Percentiles rank a stretch among this genome's conserved stretches.
Evolutionary conservation across 345 rosid species (phyloP).

Genomic region (Abelmoschus esculentus): DNA sequence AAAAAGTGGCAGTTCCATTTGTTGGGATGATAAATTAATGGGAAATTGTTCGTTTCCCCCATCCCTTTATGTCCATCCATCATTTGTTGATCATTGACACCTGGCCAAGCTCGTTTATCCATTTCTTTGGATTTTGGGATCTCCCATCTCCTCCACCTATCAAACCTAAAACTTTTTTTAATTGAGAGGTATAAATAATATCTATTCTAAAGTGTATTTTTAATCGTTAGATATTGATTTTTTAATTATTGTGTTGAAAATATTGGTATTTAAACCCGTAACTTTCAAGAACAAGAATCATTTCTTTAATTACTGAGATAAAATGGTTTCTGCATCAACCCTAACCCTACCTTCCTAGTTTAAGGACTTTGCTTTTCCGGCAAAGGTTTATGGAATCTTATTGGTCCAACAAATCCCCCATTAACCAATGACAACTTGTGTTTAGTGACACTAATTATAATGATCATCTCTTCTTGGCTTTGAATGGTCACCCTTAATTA

Average conservation of each 20-base stretch:
- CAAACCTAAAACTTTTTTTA: too few species aligned
- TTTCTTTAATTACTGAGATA: too few species aligned
- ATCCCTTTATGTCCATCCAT: background rate
- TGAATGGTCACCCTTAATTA: background rate
- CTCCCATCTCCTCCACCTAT: background rate
- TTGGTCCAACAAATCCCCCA: slow-evolving; percentile 16
- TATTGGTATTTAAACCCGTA: too few species aligned
- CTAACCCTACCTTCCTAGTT: background rate
- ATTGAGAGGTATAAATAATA: too few species aligned
- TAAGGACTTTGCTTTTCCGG: background rate
- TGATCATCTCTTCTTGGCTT: slow-evolving; percentile 3
- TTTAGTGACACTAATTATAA: slow-evolving; percentile 6
- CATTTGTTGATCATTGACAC: slow-evolving; percentile 29
- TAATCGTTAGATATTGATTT: too few species aligned
- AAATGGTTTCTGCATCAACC: background rate
- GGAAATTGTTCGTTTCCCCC: slow-evolving; percentile 3
- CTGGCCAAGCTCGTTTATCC: slow-evolving; percentile 16
- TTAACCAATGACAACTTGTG: slow-evolving; percentile 15
- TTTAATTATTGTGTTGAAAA: too few species aligned
- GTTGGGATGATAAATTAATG: slow-evolving; percentile 18
- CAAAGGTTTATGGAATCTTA: slow-evolving; percentile 18
- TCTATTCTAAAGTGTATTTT: too few species aligned
- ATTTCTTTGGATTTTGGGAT: background rate
- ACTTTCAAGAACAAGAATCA: too few species aligned
- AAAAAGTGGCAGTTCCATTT: background rate